Evolutionary conservation across 1,284 basidiomycete species (phyloP).

Genomic region (Melampsora abietis-canadensis): DNA sequence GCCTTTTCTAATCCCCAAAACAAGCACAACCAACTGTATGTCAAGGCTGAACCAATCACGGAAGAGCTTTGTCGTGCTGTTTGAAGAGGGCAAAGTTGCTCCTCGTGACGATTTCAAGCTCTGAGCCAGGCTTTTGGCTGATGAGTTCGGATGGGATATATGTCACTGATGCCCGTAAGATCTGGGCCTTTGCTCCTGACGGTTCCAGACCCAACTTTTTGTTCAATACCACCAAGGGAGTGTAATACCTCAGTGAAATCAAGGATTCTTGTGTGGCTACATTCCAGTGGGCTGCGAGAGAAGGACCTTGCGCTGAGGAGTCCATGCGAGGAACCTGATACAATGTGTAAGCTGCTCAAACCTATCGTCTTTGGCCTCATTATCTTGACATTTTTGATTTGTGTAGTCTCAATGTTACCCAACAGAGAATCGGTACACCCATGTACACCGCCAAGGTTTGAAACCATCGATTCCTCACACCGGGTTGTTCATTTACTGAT

Average conservation of each 20-base stretch:
- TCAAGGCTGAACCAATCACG: conserved; percentile 85
- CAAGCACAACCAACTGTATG: conserved; percentile 99
- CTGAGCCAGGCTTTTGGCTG: conserved; percentile 91
- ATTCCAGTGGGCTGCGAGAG: conserved; percentile 99
- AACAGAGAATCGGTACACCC: conserved; percentile 93
- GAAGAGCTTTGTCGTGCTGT: conserved; percentile 91
- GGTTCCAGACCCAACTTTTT: conserved; percentile 95
- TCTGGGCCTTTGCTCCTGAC: conserved; percentile 99
- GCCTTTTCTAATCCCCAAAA: conserved; percentile 99
- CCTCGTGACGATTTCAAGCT: conserved; percentile 96
- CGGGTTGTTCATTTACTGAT: conserved; percentile 2
- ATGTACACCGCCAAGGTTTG: conserved; percentile 93
- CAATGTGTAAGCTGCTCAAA: conserved; percentile 94
- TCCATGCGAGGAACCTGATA: conserved; percentile 97
- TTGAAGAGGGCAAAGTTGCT: conserved; percentile 80
- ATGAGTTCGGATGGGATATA: conserved; percentile 98
- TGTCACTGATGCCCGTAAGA: conserved; percentile 98
- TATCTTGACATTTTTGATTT: neutral
- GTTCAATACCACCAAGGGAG: conserved; percentile 98
- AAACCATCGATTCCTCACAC: neutral
- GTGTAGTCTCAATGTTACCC: conserved; percentile 48
- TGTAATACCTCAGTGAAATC: conserved; percentile 88
- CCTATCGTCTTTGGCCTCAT: neutral
- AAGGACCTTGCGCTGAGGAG: conserved; percentile 95
- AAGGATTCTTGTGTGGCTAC: conserved; percentile 99